phyloP scores from a whole-genome alignment of 352 stramenopile species.

The Pythium apleroticum region DNA sequence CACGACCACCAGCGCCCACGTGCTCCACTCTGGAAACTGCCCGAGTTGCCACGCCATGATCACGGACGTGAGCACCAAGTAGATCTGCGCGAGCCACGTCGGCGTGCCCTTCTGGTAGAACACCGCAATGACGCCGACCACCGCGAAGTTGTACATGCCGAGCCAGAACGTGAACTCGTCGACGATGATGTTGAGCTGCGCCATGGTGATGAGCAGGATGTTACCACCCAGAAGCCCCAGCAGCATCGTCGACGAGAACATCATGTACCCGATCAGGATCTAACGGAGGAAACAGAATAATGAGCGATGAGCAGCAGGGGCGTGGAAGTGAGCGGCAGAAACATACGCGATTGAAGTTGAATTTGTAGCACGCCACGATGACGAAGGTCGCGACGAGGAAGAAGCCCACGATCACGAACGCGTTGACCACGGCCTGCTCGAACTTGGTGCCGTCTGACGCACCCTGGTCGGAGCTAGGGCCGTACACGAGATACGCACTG shows the following conservation, averaged over 20 bases:
- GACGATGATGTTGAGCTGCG: slow-evolving; percentile 57
- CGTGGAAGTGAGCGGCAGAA: background rate
- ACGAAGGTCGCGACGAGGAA: slow-evolving; percentile 89
- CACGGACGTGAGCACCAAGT: slow-evolving; percentile 95
- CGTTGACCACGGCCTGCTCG: slow-evolving; percentile 80
- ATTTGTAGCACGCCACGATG: slow-evolving; percentile 91
- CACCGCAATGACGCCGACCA: slow-evolving; percentile 87
- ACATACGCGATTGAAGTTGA: slow-evolving; percentile 80
- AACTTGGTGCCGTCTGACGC: slow-evolving; percentile 71
- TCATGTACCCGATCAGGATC: slow-evolving; percentile 88
- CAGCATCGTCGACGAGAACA: slow-evolving; percentile 88
- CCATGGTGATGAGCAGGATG: slow-evolving; percentile 72
- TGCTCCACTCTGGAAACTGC: slow-evolving; percentile 95
- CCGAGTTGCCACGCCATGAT: slow-evolving; percentile 98
- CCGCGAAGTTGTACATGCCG: slow-evolving; percentile 91
- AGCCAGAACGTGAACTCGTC: slow-evolving; percentile 70
- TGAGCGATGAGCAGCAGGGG: too few species aligned
- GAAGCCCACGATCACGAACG: slow-evolving; percentile 88
- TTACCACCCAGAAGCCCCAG: slow-evolving; percentile 85
- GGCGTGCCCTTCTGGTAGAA: slow-evolving; percentile 89
- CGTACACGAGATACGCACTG: slow-evolving; percentile 82
- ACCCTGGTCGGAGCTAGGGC: slow-evolving; percentile 46
- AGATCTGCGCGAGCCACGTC: slow-evolving; percentile 91
- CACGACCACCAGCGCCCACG: slow-evolving; percentile 91
- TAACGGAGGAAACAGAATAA: slow-evolving; percentile 14